phyloP scores from a whole-genome alignment of 208 protist genomes.

The Acanthamoeba healyi region DNA sequence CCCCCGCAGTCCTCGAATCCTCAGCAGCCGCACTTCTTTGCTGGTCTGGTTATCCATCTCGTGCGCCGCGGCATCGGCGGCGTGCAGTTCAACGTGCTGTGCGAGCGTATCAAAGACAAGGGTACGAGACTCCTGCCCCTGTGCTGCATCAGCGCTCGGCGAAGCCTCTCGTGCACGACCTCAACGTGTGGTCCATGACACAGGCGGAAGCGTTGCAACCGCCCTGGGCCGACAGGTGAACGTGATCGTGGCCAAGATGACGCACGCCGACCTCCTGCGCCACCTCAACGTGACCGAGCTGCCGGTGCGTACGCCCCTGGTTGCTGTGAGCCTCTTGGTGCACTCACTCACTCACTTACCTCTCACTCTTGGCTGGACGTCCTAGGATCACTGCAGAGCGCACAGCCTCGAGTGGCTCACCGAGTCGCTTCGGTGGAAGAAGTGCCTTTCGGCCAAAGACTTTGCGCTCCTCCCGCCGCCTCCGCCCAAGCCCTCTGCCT shows the following conservation, averaged over 20 bases:
- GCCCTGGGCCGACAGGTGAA: neutral
- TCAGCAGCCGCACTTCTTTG: neutral
- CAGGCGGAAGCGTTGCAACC: slow-evolving; percentile 3
- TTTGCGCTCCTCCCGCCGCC: slow-evolving; percentile 49
- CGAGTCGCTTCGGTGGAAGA: slow-evolving; percentile 64
- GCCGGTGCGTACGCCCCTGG: neutral
- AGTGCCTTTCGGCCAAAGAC: slow-evolving; percentile 64
- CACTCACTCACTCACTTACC: no score
- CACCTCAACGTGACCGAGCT: neutral
- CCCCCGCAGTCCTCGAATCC: neutral
- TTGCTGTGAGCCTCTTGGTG: neutral
- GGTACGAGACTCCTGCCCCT: neutral
- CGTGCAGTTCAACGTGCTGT: slow-evolving; percentile 65
- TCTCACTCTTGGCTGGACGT: neutral
- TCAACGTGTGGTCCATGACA: neutral
- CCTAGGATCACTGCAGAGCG: neutral
- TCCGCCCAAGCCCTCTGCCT: neutral
- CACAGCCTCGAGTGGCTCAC: slow-evolving; percentile 66
- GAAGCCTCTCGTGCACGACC: no score
- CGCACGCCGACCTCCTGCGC: neutral
- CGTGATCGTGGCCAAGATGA: slow-evolving; percentile 4
- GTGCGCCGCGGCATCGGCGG: slow-evolving; percentile 50
- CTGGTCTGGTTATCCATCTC: neutral
- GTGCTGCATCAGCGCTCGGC: no score
- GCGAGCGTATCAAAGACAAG: slow-evolving; percentile 66